phyloP scores from a whole-genome alignment of 225 moss, liverwort and hornwort species.

The Rhytidiadelphus loreus region DNA sequence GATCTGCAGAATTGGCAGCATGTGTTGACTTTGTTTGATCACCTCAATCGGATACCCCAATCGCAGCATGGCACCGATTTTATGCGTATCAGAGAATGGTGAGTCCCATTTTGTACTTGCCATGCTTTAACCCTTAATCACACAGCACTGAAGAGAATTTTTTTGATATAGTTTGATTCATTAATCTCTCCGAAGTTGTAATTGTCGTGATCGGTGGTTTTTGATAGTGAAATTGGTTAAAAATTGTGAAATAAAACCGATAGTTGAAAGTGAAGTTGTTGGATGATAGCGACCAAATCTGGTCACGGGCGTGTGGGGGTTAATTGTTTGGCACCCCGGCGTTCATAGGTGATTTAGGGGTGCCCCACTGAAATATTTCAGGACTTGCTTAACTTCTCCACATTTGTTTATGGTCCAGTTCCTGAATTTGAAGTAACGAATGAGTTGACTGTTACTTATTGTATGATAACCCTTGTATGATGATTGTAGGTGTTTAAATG shows the following conservation, averaged over 20 bases:
- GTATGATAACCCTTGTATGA: background rate
- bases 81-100: constrained; percentile 97
- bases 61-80: constrained; percentile 94
- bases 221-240: background rate
- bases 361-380: background rate
- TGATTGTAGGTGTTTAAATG: constrained; percentile 75
- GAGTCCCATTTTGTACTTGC: background rate
- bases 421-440: background rate
- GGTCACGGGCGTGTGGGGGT: background rate
- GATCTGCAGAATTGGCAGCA: constrained; percentile 85
- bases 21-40: constrained; percentile 78
- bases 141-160: background rate
- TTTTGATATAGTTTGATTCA: background rate
- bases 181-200: background rate
- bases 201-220: background rate
- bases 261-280: background rate
- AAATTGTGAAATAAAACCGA: background rate
- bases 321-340: background rate
- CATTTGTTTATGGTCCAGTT: background rate
- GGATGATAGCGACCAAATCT: background rate
- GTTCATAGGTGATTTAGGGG: background rate
- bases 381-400: background rate
- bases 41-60: constrained; percentile 72
- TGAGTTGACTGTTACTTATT: background rate
- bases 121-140: background rate